Percentiles rank a stretch among this genome's conserved stretches.
Evolutionary conservation across 495 filamentous ascomycete species (phyloP).

Genomic region (Schizothecium vesticola): DNA sequence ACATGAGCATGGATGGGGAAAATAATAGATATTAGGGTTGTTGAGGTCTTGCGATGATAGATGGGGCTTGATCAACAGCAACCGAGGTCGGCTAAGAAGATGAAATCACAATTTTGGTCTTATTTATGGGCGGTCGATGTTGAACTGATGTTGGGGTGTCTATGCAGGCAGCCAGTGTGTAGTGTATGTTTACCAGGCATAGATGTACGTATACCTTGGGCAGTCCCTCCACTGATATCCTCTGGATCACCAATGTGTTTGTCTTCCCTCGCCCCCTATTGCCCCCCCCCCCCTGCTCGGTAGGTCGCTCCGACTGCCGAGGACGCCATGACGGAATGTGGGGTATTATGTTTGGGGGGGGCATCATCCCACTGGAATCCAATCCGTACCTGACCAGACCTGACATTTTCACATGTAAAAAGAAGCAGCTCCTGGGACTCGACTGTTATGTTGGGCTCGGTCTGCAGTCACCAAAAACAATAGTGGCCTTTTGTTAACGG

Average conservation of each 20-base stretch:
- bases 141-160: not conserved
- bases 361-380: not conserved
- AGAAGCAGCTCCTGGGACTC: not conserved
- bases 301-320: not conserved
- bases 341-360: not conserved
- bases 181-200: not conserved
- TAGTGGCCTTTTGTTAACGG: not conserved
- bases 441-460: not conserved
- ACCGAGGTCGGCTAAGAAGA: not conserved
- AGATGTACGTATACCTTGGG: not conserved
- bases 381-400: not conserved
- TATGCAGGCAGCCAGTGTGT: not conserved
- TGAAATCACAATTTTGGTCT: not conserved
- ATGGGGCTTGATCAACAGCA: not conserved
- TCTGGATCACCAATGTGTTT: too few relatives aligned
- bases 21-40: not conserved
- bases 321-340: not conserved
- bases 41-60: not conserved
- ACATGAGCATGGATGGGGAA: not conserved
- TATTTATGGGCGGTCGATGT: not conserved
- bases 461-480: not conserved
- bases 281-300: too few relatives aligned
- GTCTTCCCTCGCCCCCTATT: too few relatives aligned
- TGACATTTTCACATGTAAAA: not conserved
- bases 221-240: not conserved